Base-by-base conservation (phyloP, 345 rosid genomes). In the Dipteronia dyeriana region DNA sequence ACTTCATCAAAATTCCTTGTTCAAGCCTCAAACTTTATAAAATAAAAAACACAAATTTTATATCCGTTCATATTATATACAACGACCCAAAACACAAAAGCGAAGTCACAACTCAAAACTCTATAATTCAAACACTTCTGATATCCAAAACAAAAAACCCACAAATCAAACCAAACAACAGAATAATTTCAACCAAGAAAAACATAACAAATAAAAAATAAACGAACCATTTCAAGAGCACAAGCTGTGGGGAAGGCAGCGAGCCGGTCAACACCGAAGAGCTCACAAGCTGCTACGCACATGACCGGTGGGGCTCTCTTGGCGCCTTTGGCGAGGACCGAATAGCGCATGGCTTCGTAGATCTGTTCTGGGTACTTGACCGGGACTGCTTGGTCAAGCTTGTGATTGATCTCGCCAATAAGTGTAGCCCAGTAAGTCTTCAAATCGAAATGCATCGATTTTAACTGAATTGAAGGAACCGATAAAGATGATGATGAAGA, bases 231-330 rank as follows among this genome's bases (percentile, higher is more conserved):
- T 88, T 96, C 98, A 66, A 94, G 97, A 77, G 98, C 98, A 78
- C 98, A 94, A 1, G 98, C 97, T 29, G 99, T 96, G 53, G 99
- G 99, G 84, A 92, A 95, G 63, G 95, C 97, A 41, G 97, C 97
- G 75, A 79, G 80, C 62, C 99, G 97, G 75, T 86, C 31, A 56
- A 87, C 95, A 14, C 97, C 99, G 73, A 95, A 73, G 79, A 96
- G 98, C 86, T 94, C 98, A 61, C 91, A 96, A 62, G 97, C 89
- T 0, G 97, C 95, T 2, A 96, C 86, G 66, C 99, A 96, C 99
- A 96, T 94, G 26, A 96, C 95, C 0, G 99, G 99, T 17, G 99
- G 92, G 7, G 99, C 91, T 60, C 98, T 87, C 84, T 94, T 94
- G 67, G 95, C 95, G 17, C 98, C 95, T 54, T 87, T 75, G 0